Conservation (phyloP, 495 filamentous ascomycete genomes). For the Aspergillus sclerotiicarbonarius region DNA sequence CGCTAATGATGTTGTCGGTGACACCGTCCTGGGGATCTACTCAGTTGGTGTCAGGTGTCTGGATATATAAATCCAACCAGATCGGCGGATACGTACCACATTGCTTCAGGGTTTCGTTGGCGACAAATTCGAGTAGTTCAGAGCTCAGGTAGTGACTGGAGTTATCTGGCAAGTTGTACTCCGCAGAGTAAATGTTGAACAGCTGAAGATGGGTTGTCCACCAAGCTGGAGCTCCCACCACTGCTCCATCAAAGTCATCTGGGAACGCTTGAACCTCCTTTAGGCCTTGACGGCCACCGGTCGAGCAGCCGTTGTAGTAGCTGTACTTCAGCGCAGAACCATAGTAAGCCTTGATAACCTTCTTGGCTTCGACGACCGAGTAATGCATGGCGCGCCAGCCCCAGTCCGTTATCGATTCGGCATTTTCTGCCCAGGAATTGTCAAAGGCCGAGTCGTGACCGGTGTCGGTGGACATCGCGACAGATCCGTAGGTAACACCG, state of each 20-base stretch:
- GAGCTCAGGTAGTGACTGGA: too few species aligned
- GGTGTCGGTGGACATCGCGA: neutral
- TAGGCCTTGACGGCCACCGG: constrained; percentile 45
- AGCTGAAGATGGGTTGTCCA: constrained; percentile 4
- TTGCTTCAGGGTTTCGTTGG: neutral
- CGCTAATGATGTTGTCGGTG: too few species aligned
- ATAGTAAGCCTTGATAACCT: constrained; percentile 13
- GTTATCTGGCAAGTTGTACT: constrained; percentile 4
- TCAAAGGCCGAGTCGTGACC: neutral
- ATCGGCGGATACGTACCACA: too few species aligned
- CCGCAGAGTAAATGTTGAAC: neutral
- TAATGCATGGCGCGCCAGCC: constrained; percentile 8
- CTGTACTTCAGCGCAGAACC: constrained; percentile 16
- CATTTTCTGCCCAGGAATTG: neutral
- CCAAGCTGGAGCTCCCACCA: constrained; percentile 46
- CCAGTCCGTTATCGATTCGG: neutral
- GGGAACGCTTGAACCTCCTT: constrained; percentile 37
- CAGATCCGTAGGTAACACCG: neutral
- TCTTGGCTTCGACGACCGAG: constrained; percentile 12
- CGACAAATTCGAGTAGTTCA: neutral
- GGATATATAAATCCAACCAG: too few species aligned
- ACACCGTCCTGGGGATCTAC: too few species aligned
- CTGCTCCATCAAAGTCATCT: constrained; percentile 55
- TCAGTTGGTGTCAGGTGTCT: neutral
- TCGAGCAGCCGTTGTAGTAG: constrained; percentile 48